Conservation (phyloP, 805 yeast species). For the Dipodascus geniculatus region DNA sequence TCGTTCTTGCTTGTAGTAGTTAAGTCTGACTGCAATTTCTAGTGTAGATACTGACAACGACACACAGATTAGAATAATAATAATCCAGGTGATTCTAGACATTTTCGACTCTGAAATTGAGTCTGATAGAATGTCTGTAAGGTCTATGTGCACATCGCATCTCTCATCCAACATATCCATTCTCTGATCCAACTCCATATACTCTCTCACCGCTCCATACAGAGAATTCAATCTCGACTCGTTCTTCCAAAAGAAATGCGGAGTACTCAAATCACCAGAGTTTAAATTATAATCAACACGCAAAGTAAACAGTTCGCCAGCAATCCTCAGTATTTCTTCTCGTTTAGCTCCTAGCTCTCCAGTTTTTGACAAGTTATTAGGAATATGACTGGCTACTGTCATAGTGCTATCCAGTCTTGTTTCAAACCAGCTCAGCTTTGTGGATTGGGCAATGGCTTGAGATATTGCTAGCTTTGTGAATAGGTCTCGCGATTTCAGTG, state of each 20-base stretch:
- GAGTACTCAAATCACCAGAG: conserved; percentile 85
- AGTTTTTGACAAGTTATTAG: conserved; percentile 79
- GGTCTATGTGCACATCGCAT: conserved; percentile 86
- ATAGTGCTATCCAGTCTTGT: conserved; percentile 77
- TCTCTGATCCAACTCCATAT: conserved; percentile 87
- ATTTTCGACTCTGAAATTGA: conserved; percentile 89
- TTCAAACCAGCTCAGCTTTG: conserved; percentile 83
- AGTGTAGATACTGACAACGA: conserved; percentile 66
- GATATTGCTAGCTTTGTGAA: conserved; percentile 85
- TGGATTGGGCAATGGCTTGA: conserved; percentile 94
- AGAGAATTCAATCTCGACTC: conserved; percentile 94
- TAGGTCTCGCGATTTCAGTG: conserved; percentile 83
- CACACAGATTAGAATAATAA: conserved; percentile 68
- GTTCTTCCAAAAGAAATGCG: conserved; percentile 88
- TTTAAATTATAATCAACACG: conserved; percentile 89
- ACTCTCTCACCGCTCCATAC: conserved; percentile 80
- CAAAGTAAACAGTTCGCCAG: conserved; percentile 80
- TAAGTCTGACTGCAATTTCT: conserved; percentile 53
- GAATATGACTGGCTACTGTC: conserved; percentile 73
- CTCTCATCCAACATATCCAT: conserved; percentile 89
- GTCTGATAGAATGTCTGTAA: conserved; percentile 85
- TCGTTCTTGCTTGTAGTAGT: conserved; percentile 27
- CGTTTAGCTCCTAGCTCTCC: conserved; percentile 79
- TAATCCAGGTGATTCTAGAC: conserved; percentile 83
- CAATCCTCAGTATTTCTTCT: conserved; percentile 72